A percentile compares a stretch with the other conserved stretches of the same genome.
These are phyloP conservation scores for Penicillium sp. DNA, from an alignment of 2,329 filamentous ascomycete species.

Conservation along the genomic window DNA sequence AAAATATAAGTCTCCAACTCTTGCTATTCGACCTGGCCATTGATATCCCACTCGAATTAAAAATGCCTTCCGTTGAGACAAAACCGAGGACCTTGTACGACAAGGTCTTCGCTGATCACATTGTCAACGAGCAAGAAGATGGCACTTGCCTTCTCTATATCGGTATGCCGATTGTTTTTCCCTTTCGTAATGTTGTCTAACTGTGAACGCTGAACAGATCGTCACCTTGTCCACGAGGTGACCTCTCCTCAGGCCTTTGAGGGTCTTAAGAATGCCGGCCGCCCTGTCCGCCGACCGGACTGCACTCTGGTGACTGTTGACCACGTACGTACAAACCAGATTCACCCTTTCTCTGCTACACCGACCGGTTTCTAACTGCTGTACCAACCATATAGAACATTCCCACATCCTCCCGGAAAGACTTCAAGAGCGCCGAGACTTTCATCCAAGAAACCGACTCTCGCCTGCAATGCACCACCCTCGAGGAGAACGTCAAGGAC, in stretches of 20 bases:
- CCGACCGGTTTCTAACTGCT: constrained; percentile 9
- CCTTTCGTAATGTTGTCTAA: neutral
- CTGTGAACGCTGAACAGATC: constrained; percentile 58
- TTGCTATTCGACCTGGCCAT: constrained; percentile 13
- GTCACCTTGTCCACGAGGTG: constrained; percentile 97
- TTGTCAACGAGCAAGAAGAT: constrained; percentile 93
- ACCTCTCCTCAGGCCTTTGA: constrained; percentile 99
- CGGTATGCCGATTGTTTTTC: constrained; percentile 55
- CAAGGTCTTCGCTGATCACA: constrained; percentile 93
- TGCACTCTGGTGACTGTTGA: constrained; percentile 96
- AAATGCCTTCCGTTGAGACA: constrained; percentile 73
- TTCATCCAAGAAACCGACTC: constrained; percentile 97
- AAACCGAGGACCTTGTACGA: constrained; percentile 87
- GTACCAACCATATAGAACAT: constrained; percentile 66
- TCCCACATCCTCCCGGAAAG: constrained; percentile 85
- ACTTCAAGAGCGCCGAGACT: constrained; percentile 86
- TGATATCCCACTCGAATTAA: constrained; percentile 56
- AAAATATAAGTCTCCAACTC: constrained; percentile 27
- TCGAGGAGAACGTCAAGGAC: constrained; percentile 96
- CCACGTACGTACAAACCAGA: constrained; percentile 65
- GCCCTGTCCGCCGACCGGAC: constrained; percentile 87
- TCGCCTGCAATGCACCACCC: constrained; percentile 86
- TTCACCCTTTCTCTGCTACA: neutral
- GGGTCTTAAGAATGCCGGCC: constrained; percentile 82
- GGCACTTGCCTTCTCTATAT: constrained; percentile 93